Conservation (phyloP, 73 alveolate genomes). For the Symbiodinium pilosum region DNA sequence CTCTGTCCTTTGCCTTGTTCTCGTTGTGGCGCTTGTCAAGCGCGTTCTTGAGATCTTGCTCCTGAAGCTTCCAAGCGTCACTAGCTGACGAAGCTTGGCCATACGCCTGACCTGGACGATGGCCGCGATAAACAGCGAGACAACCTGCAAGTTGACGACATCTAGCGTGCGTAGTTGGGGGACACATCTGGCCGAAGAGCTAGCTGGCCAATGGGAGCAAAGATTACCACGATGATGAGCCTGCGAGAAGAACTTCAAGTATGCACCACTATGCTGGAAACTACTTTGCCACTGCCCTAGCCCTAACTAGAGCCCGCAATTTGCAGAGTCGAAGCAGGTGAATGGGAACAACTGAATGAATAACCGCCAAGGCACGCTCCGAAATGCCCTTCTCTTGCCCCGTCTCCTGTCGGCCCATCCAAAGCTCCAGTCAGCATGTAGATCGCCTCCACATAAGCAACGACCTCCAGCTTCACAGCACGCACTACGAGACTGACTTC, state of each 20-base stretch:
- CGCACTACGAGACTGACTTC: too few species aligned
- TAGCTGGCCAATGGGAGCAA: conserved; percentile 90
- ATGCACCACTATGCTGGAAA: too few species aligned
- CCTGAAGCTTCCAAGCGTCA: neutral
- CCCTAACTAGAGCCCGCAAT: too few species aligned
- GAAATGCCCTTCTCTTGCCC: conserved; percentile 78
- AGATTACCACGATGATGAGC: conserved; percentile 66
- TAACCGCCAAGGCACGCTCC: conserved; percentile 12
- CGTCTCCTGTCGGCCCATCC: conserved; percentile 90
- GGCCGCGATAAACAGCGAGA: conserved; percentile 73
- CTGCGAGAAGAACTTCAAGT: neutral
- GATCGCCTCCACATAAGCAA: conserved; percentile 78
- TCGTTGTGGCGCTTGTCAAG: conserved; percentile 81
- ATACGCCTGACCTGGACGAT: conserved; percentile 31
- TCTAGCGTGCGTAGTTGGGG: too few species aligned
- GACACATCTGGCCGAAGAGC: neutral
- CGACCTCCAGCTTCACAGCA: neutral
- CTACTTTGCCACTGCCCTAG: too few species aligned
- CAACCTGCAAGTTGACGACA: neutral
- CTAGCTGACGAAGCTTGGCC: too few species aligned
- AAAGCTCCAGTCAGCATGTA: conserved; percentile 87
- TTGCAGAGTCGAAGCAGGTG: too few species aligned
- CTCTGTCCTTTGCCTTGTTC: conserved; percentile 21
- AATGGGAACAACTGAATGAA: too few species aligned
- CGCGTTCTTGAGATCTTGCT: conserved; percentile 71